These are phyloP conservation scores for Gonium pectorale DNA, from an alignment of 139 green algal genomes.

Conservation along the genomic window DNA sequence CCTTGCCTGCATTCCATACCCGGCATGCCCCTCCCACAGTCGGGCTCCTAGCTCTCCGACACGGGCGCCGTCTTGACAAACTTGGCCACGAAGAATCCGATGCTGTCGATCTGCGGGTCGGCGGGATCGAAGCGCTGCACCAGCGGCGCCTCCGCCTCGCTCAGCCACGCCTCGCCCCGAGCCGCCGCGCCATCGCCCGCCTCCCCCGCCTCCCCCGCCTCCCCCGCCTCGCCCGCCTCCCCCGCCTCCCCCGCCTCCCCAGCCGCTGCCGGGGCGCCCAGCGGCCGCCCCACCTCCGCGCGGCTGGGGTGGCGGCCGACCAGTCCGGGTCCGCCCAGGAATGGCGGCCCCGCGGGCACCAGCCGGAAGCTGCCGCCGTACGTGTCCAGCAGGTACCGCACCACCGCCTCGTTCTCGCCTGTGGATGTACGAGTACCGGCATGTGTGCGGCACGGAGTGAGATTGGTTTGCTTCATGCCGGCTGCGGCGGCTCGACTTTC, in stretches of 20 bases:
- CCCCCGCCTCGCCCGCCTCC: background rate
- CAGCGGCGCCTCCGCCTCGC: slow-evolving; percentile 67
- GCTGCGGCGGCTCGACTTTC: too few relatives aligned
- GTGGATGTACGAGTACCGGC: too few relatives aligned
- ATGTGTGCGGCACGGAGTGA: too few relatives aligned
- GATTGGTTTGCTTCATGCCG: too few relatives aligned
- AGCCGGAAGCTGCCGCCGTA: slow-evolving; percentile 72
- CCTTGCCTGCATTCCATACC: too few relatives aligned
- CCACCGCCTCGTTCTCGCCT: slow-evolving; percentile 94
- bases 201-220: background rate
- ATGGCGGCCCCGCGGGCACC: slow-evolving; percentile 62
- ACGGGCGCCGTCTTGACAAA: slow-evolving; percentile 70
- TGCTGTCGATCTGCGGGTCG: slow-evolving; percentile 72
- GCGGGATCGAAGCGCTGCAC: slow-evolving; percentile 91
- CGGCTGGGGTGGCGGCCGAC: slow-evolving; percentile 44
- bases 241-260: background rate
- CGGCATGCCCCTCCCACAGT: too few relatives aligned
- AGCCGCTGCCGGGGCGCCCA: background rate
- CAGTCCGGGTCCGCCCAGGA: slow-evolving; percentile 73
- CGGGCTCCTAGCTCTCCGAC: too few relatives aligned
- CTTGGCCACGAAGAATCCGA: slow-evolving; percentile 93
- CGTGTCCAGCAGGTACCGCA: slow-evolving; percentile 86
- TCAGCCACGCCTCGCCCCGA: slow-evolving; percentile 69
- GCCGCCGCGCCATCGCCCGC: background rate
- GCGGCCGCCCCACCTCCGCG: background rate